A percentile compares a stretch with the other conserved stretches of the same genome.
These are phyloP conservation scores for Coemansia sp. DNA, from an alignment of 192 early-diverging fungal genomes.

Conservation along the genomic window DNA sequence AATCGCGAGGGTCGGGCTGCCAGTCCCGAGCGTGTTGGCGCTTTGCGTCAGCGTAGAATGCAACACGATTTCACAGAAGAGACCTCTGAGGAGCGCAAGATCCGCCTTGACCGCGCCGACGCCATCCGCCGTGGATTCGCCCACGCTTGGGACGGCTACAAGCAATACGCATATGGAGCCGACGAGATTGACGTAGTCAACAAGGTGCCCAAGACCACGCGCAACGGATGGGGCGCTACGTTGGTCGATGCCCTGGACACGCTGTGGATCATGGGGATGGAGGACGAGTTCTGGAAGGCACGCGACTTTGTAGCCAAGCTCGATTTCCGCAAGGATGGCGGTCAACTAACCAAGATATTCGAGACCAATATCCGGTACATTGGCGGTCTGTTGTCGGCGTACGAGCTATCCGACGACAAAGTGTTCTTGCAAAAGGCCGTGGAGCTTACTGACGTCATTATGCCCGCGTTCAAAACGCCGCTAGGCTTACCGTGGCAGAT, in stretches of 20 bases:
- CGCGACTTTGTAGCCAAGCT: conserved; percentile 66
- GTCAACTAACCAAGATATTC: conserved; percentile 70
- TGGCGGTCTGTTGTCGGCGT: conserved; percentile 83
- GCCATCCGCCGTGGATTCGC: conserved; percentile 64
- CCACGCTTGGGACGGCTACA: conserved; percentile 79
- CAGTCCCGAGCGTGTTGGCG: conserved; percentile 10
- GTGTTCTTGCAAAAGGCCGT: conserved; percentile 71
- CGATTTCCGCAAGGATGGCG: conserved; percentile 68
- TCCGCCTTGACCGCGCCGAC: conserved; percentile 38
- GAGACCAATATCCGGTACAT: conserved; percentile 89
- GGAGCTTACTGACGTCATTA: conserved; percentile 73
- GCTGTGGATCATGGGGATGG: conserved; percentile 76
- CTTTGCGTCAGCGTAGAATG: conserved; percentile 30
- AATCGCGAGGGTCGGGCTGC: conserved; percentile 25
- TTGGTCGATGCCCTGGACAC: conserved; percentile 90
- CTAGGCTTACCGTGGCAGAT: conserved; percentile 74
- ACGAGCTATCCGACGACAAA: conserved; percentile 68
- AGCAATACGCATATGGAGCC: conserved; percentile 72
- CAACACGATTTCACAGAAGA: conserved; percentile 42
- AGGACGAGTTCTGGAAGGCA: conserved; percentile 73
- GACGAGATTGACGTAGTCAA: conserved; percentile 64
- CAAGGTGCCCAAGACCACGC: conserved; percentile 45
- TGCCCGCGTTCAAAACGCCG: conserved; percentile 73
- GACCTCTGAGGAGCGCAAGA: conserved; percentile 21
- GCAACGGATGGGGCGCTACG: conserved; percentile 76